phyloP scores from a whole-genome alignment of 306 rosid genomes.

The apple (Malus domestica) region DNA sequence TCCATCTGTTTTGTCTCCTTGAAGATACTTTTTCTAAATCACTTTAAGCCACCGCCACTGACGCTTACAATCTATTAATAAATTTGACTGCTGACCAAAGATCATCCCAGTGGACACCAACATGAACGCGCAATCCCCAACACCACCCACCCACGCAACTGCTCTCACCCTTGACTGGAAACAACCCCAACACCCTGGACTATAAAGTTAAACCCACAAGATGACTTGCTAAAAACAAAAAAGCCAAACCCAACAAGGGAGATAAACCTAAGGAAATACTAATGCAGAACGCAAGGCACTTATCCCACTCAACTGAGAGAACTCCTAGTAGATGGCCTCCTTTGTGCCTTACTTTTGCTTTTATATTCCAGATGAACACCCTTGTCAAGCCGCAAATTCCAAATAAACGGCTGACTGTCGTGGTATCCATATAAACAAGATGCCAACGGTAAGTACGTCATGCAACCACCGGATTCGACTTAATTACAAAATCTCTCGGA shows the following conservation, averaged over 20 bases:
- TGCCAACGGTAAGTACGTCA: slow-evolving; percentile 23
- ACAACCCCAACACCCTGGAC: not conserved
- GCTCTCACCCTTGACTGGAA: not conserved
- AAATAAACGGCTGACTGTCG: slow-evolving; percentile 7
- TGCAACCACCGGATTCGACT: slow-evolving; percentile 32
- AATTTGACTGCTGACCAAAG: slow-evolving; percentile 33
- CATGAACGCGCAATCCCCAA: slow-evolving; percentile 5
- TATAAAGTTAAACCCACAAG: not conserved
- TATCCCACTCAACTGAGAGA: slow-evolving; percentile 17
- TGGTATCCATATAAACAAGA: slow-evolving; percentile 8
- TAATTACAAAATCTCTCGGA: slow-evolving; percentile 34
- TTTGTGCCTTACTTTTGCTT: not conserved
- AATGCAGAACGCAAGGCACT: slow-evolving; percentile 12
- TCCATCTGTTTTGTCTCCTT: slow-evolving; percentile 65
- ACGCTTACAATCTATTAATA: slow-evolving; percentile 34
- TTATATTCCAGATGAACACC: slow-evolving; percentile 13
- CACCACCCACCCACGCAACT: not conserved
- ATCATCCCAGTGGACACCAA: slow-evolving; percentile 11
- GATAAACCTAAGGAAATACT: slow-evolving; percentile 10
- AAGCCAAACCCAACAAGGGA: not conserved
- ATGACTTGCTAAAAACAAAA: slow-evolving; percentile 15
- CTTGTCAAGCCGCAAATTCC: slow-evolving; percentile 20
- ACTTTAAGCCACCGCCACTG: slow-evolving; percentile 44
- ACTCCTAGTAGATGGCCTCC: slow-evolving; percentile 14
- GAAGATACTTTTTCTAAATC: slow-evolving; percentile 40